Conservation (phyloP, 257 asterid species). For the Solanum sejunctum region DNA sequence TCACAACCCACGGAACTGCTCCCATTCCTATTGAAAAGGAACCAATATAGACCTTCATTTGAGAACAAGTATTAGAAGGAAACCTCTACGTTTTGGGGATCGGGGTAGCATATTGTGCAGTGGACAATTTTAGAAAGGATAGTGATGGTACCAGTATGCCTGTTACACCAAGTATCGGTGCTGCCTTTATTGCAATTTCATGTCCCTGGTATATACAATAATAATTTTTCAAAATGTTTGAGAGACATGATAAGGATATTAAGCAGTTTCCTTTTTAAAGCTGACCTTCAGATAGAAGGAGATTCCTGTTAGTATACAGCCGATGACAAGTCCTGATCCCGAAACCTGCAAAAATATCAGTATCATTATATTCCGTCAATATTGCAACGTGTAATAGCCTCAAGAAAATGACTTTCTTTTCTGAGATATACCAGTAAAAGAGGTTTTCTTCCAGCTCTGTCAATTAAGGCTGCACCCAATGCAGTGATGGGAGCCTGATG, state of each 20-base stretch:
- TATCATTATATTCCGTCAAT: neutral
- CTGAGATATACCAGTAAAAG: conserved; percentile 51
- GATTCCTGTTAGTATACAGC: conserved; percentile 55
- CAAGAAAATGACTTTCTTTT: neutral
- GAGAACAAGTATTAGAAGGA: neutral
- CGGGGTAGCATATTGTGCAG: neutral
- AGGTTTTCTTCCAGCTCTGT: conserved; percentile 82
- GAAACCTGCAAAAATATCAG: conserved; percentile 44
- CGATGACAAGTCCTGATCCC: conserved; percentile 64
- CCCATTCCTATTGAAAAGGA: conserved; percentile 92
- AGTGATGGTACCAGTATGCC: conserved; percentile 65
- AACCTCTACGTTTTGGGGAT: neutral
- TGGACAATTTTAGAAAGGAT: neutral
- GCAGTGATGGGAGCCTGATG: conserved; percentile 66
- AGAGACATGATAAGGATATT: neutral
- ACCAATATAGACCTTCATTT: conserved; percentile 63
- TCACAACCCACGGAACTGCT: conserved; percentile 98
- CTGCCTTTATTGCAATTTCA: conserved; percentile 42
- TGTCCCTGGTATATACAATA: conserved; percentile 33
- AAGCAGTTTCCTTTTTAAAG: neutral
- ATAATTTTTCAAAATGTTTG: neutral
- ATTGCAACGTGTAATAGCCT: neutral
- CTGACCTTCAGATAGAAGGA: conserved; percentile 77
- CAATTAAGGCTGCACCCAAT: conserved; percentile 59
- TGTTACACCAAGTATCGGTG: conserved; percentile 63